Percentiles rank a stretch among this genome's conserved stretches.
Conservation (phyloP, 2,329 filamentous ascomycete genomes). For the Clonostachys byssicola region DNA sequence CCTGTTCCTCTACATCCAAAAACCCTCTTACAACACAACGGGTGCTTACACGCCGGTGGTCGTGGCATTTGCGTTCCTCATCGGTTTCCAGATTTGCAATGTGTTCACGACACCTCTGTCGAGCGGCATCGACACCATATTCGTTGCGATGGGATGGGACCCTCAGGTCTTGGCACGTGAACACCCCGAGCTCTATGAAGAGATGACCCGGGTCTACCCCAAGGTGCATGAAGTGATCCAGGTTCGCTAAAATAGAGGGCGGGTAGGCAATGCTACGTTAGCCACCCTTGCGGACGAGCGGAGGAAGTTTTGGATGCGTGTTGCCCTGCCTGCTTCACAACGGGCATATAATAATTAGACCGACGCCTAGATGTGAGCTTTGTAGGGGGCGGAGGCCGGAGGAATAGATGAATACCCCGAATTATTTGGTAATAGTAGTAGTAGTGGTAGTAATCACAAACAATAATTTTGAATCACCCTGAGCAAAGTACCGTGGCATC, state of each 20-base stretch:
- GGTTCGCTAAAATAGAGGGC: background rate
- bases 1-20: conserved; percentile 79
- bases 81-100: conserved; percentile 85
- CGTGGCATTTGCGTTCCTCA: conserved; percentile 81
- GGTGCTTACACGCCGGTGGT: conserved; percentile 72
- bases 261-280: too few relatives aligned
- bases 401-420: too few relatives aligned
- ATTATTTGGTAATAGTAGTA: too few relatives aligned
- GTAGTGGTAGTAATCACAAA: too few relatives aligned
- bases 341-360: too few relatives aligned
- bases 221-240: conserved; percentile 71
- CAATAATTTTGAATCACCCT: too few relatives aligned
- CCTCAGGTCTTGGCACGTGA: conserved; percentile 73
- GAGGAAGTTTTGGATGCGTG: too few relatives aligned
- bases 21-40: conserved; percentile 70
- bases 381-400: too few relatives aligned
- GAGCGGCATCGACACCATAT: conserved; percentile 88
- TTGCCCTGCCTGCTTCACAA: too few relatives aligned
- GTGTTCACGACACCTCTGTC: conserved; percentile 85
- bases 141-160: conserved; percentile 71
- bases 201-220: conserved; percentile 79
- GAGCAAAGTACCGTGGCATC: too few relatives aligned
- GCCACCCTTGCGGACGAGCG: too few relatives aligned
- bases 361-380: too few relatives aligned
- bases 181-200: conserved; percentile 76